Percentiles rank a stretch among this genome's conserved stretches.
Conservation (phyloP, 148 eudicot species). For the Gaultheria prostrata region DNA sequence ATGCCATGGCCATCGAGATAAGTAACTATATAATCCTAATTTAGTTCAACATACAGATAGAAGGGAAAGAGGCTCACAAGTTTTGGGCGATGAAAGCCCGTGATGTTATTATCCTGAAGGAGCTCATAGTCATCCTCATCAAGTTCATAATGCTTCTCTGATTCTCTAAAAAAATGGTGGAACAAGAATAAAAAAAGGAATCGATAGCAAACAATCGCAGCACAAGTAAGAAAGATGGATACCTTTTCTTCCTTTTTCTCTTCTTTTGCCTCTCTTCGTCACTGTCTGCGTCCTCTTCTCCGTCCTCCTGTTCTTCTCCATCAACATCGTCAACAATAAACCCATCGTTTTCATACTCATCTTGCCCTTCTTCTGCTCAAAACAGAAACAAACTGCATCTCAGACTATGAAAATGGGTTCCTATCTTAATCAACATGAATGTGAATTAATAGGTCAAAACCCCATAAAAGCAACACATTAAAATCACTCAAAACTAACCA, state of each 20-base stretch:
- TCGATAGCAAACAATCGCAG: neutral
- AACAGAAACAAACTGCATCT: conserved; percentile 3
- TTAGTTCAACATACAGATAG: neutral
- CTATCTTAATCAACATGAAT: neutral
- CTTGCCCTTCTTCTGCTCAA: conserved; percentile 74
- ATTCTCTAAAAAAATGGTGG: conserved; percentile 46
- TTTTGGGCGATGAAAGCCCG: conserved; percentile 58
- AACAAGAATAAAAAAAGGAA: conserved; percentile 3
- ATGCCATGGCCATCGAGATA: neutral
- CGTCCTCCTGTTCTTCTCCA: conserved; percentile 62
- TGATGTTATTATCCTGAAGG: conserved; percentile 66
- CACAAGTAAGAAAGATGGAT: neutral
- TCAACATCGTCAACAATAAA: conserved; percentile 89
- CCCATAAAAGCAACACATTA: neutral
- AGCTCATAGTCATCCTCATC: conserved; percentile 93
- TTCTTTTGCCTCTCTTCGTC: conserved; percentile 75
- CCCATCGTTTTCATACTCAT: conserved; percentile 92
- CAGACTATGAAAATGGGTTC: neutral
- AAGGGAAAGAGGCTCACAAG: conserved; percentile 27
- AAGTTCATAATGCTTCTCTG: conserved; percentile 56
- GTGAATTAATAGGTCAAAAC: neutral
- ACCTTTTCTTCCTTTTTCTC: conserved; percentile 86
- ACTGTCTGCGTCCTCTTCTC: conserved; percentile 53
- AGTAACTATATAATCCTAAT: neutral
- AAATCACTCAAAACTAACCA: neutral